phyloP scores from a whole-genome alignment of 768 basidiomycete species.

The Tubosaeta sp. region DNA sequence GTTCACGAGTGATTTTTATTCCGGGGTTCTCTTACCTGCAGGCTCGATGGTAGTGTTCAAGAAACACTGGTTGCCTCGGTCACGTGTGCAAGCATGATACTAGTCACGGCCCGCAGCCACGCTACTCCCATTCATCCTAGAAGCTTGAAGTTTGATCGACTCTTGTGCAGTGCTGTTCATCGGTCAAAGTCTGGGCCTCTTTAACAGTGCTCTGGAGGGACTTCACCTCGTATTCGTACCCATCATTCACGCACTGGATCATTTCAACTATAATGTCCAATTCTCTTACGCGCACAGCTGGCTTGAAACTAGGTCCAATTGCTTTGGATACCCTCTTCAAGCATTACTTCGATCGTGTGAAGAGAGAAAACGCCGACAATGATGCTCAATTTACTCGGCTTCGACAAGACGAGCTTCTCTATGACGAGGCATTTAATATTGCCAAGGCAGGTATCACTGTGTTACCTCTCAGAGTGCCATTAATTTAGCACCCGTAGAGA shows the following conservation, averaged over 20 bases:
- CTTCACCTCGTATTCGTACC: background rate
- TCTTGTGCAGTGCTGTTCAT: background rate
- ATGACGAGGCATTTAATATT: constrained; percentile 75
- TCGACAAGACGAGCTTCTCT: constrained; percentile 71
- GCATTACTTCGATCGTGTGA: constrained; percentile 74
- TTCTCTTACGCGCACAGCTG: constrained; percentile 57
- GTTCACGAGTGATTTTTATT: background rate
- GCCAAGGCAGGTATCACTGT: constrained; percentile 50
- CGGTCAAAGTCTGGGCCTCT: background rate
- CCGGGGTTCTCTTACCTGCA: background rate
- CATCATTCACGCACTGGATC: background rate
- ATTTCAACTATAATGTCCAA: constrained; percentile 35
- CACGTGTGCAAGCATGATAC: background rate
- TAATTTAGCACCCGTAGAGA: constrained; percentile 37
- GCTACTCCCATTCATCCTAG: background rate
- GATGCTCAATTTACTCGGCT: constrained; percentile 44
- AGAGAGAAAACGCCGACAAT: constrained; percentile 36
- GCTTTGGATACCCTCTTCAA: constrained; percentile 76
- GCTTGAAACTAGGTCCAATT: constrained; percentile 65
- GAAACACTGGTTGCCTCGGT: background rate
- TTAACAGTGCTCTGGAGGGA: background rate
- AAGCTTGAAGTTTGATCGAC: background rate
- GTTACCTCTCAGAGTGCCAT: background rate
- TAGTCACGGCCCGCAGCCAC: background rate
- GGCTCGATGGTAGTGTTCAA: background rate